These are phyloP conservation scores for Pythium sukuiense DNA, from an alignment of 352 stramenopile species.

Conservation along the genomic window DNA sequence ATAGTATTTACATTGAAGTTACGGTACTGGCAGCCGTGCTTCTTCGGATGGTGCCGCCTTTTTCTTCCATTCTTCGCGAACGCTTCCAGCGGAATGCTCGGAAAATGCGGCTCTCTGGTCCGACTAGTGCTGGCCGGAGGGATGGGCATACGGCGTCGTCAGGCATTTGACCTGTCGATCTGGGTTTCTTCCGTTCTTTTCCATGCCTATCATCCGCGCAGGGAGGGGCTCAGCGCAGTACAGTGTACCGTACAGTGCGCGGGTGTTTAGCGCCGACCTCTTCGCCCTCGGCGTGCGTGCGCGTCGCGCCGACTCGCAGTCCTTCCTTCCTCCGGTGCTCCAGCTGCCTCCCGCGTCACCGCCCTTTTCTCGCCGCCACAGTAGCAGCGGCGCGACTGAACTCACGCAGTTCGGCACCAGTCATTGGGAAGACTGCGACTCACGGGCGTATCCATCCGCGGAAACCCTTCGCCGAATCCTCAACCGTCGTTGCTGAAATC, in stretches of 20 bases:
- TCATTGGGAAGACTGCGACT: background rate
- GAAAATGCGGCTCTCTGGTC: background rate
- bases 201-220: background rate
- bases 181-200: slow-evolving; percentile 5
- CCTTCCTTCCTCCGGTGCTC: background rate
- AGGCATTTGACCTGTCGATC: background rate
- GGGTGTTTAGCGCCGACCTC: background rate
- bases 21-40: background rate
- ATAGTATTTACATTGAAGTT: slow-evolving; percentile 3
- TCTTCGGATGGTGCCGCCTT: background rate
- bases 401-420: background rate
- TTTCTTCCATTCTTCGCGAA: slow-evolving; percentile 15
- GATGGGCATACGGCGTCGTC: background rate
- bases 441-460: background rate
- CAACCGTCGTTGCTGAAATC: slow-evolving; percentile 21
- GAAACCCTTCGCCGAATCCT: background rate
- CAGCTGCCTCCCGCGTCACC: background rate
- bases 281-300: background rate
- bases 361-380: slow-evolving; percentile 1
- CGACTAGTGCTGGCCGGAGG: background rate
- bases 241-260: background rate
- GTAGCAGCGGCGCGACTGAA: background rate
- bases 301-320: background rate
- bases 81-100: background rate
- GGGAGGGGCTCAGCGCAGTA: background rate